These are phyloP conservation scores for Daldinia bambusicola DNA, from an alignment of 495 filamentous ascomycete genomes.

Conservation along the genomic window DNA sequence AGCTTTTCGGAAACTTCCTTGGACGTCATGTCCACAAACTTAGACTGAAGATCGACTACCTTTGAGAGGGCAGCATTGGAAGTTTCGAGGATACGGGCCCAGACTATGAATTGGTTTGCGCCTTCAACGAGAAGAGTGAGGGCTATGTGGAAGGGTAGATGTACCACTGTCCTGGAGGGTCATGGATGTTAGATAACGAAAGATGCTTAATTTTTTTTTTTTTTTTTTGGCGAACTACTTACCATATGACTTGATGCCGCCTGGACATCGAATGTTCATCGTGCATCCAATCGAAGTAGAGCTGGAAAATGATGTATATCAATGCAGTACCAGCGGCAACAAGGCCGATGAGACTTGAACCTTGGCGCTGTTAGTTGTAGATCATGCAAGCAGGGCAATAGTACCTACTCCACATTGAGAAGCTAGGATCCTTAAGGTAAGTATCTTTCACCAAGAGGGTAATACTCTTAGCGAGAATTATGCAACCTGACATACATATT, in stretches of 20 bases:
- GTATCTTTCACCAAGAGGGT: conserved; percentile 41
- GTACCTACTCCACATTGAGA: conserved; percentile 49
- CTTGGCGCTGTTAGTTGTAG: conserved; percentile 37
- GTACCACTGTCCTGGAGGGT: conserved; percentile 62
- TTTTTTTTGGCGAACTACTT: conserved; percentile 61
- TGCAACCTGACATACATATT: conserved; percentile 25
- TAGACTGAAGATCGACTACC: conserved; percentile 5
- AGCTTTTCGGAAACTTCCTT: conserved; percentile 28
- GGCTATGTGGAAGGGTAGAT: conserved; percentile 75
- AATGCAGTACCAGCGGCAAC: conserved; percentile 59
- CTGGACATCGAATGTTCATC: conserved; percentile 63
- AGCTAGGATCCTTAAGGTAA: conserved; percentile 56
- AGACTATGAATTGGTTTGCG: conserved; percentile 51
- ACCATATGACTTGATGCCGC: conserved; percentile 44
- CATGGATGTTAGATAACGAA: conserved; percentile 21
- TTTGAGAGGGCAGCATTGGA: conserved; percentile 17
- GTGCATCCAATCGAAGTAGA: conserved; percentile 72
- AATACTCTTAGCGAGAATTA: conserved; percentile 41
- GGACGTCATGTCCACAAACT: conserved; percentile 9
- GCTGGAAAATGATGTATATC: conserved; percentile 74
- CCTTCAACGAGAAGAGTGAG: conserved; percentile 50
- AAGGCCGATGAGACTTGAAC: conserved; percentile 48
- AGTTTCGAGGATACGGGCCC: conserved; percentile 47
- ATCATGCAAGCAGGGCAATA: conserved; percentile 14
- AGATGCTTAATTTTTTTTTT: too few relatives aligned